Evolutionary conservation across 2,329 filamentous ascomycete species (phyloP).

Genomic region (Raffaelea arxii): DNA sequence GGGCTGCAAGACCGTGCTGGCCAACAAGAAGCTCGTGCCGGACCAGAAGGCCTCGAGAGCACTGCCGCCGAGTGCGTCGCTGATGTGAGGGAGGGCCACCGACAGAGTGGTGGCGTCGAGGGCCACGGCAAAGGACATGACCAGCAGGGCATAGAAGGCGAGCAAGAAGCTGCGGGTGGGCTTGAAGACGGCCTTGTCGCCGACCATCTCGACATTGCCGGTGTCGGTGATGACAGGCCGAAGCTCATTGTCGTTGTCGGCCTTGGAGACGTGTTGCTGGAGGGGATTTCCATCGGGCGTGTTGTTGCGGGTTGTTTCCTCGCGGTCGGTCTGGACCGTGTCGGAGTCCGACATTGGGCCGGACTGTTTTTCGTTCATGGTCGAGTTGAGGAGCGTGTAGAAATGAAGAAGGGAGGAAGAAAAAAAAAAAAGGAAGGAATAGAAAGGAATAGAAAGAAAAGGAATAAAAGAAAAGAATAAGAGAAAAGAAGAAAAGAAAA

Average conservation of each 20-base stretch:
- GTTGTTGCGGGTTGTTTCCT: background rate
- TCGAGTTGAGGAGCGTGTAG: background rate
- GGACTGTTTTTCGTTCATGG: background rate
- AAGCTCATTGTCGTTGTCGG: background rate
- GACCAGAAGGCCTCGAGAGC: constrained; percentile 61
- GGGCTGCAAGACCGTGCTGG: constrained; percentile 50
- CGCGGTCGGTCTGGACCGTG: too few species aligned
- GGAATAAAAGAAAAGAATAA: background rate
- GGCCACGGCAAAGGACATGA: constrained; percentile 51
- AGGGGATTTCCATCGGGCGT: too few species aligned
- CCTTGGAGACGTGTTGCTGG: background rate
- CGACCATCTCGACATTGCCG: constrained; percentile 11
- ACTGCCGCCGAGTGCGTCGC: constrained; percentile 37
- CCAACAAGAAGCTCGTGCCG: constrained; percentile 59
- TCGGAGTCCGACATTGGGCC: too few species aligned
- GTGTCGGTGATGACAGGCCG: constrained; percentile 2
- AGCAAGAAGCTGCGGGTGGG: constrained; percentile 29
- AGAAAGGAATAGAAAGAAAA: background rate
- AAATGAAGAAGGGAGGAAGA: background rate
- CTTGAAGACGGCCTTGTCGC: constrained; percentile 18
- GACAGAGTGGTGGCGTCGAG: constrained; percentile 57
- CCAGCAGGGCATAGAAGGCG: constrained; percentile 39
- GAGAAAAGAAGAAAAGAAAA: constrained; percentile 1
- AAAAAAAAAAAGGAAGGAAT: background rate
- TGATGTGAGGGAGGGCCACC: constrained; percentile 45